Evolutionary conservation across 2,329 filamentous ascomycete genomes (phyloP), one percentile per base, ranked within the genome.

Genomic region (Sporothrix euskadiensis): DNA sequence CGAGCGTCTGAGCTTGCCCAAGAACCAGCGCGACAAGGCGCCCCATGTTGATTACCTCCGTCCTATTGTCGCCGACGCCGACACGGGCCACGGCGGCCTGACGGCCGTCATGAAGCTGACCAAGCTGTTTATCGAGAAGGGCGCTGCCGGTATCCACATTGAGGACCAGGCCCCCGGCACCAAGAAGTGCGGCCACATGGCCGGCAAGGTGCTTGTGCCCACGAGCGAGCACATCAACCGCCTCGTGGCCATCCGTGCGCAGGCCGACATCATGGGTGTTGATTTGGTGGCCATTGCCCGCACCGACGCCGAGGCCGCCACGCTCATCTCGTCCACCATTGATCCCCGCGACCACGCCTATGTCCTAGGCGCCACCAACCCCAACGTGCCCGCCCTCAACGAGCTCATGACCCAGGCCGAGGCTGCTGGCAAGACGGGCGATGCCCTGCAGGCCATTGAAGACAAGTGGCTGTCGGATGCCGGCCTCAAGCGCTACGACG

Each of bases 21-120:
- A 92, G 81, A 85, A 87, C 32, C 87, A 94, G 80, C 93, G 96
- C 73, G 35, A 14, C 74, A 83, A 85, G 77, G 84, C 96, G 69
- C 85, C 91, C 75, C 96, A 97, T 82, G 86, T 94, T 79, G 96
- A 99, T 85, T 99, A 96, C 84, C 90, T 99, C 66, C 92, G 96
- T 26, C 96, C 96, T 75, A 97, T 99, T 82, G 90, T 99, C 78
- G 96, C 96, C 74, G 96, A 99, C 83, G 96, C 95, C 69, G 96
- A 99, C 81, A 99, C 96, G 57, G 96, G 96, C 76, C 96, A 98
- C 82, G 96, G 96, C 80, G 96, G 96, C 80, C 87, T 99, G 75
- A 98, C 96, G n/a, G 96, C 96, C 73, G 92, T 98, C 79, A 98
- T 99, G 96, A 99, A 98, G 88, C 90, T 99, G 78, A 98, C 96